Conservation (phyloP, 78 protist species). For the Dictyostelium discoideum region dicty_2.7 NC_007088.5:90501-91000, state of each 20-base stretch:
- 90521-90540: not conserved
- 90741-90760: not conserved
- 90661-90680: not conserved
- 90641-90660: not conserved
- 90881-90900: not conserved
- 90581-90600: not conserved
- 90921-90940: conserved; percentile 22
- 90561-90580: not conserved
- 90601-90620: not conserved
- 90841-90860: not conserved
- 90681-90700: not conserved
- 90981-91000: conserved; percentile 40
- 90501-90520: not conserved
- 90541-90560: not conserved
- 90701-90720: not conserved
- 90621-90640: not conserved
- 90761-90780: not conserved
- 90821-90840: not conserved
- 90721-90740: not conserved
- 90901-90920: not conserved
- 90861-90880: not conserved
- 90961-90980: not conserved
- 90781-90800: conserved; percentile 11
- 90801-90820: not conserved
- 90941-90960: conserved; percentile 14